Base-by-base conservation (phyloP, 2,329 filamentous ascomycete genomes). In the Neonectria neomacrospora region DNA sequence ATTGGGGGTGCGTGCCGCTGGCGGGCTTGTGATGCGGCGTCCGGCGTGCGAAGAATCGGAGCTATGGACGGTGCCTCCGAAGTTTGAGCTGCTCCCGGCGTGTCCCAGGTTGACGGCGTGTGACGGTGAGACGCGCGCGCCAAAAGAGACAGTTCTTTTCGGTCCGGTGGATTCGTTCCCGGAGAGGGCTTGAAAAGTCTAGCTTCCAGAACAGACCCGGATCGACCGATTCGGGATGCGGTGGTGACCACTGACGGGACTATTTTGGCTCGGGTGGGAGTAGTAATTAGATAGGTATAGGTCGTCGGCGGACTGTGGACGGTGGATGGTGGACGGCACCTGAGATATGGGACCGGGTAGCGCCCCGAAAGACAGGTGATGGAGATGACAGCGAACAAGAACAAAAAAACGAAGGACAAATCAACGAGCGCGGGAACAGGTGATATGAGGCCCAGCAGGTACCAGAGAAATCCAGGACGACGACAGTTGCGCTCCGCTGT, bases 111-210 rank as follows among this genome's bases (percentile, higher is more conserved):
- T 34, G 50, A 39, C 44, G 50, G 56, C 55, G 52, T 52, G 45
- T 53, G 59, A 62, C 54, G 53, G 58, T 45, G 54, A 58, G 54
- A 48, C 60, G 60, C 58, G 58, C 53, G 58, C 57, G 52, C 52
- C 52, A 61, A 55, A 61, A 42, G 54, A 56, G 58, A 56, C 34
- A 11, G 45, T 52, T 18, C 26, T 11, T 41, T 58, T 42, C 32
- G 32, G 47, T 44, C 16, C 14, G 39, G 54, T 58, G 59, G 54
- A 30, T 53, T 48, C 44, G 42, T 32, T 20, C 23, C 26, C 28
- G 18, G 28, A 60, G 30, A 26, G 39, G 30, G 30, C 39, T 20
- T 48, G 42, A 26, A 7, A 42, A 45, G 39, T 45, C 14, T 51
- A 28, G 28, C 22, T 61, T 52, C 53, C 48, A 52, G 37, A 51